phyloP scores from a whole-genome alignment of 495 filamentous ascomycete genomes.

The Aspergillus sparsus region DNA sequence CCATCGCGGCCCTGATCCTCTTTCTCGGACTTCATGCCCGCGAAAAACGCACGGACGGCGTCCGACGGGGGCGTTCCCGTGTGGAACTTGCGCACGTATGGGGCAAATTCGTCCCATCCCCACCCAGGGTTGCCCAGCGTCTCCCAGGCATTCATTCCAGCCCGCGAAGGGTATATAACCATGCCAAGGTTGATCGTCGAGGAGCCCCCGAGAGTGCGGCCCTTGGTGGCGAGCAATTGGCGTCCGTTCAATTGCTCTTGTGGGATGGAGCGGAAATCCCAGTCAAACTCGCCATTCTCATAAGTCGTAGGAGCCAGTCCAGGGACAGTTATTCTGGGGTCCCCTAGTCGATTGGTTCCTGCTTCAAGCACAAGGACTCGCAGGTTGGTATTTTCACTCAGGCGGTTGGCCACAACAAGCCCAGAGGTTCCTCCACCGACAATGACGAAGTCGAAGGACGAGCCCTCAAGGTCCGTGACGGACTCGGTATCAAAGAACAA shows the following conservation, averaged over 20 bases:
- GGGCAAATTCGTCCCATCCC: constrained; percentile 48
- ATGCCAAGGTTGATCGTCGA: constrained; percentile 51
- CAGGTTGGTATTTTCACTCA: constrained; percentile 45
- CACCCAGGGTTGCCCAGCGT: constrained; percentile 55
- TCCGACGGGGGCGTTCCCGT: constrained; percentile 19
- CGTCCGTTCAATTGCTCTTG: constrained; percentile 39
- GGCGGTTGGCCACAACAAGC: constrained; percentile 48
- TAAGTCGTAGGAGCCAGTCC: constrained; percentile 40
- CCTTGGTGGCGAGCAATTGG: constrained; percentile 33
- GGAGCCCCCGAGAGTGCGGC: constrained; percentile 58
- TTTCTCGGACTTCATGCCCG: constrained; percentile 20
- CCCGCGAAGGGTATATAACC: constrained; percentile 33
- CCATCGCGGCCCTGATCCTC: constrained; percentile 25
- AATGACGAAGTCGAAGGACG: constrained; percentile 13
- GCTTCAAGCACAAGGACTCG: constrained; percentile 56
- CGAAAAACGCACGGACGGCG: constrained; percentile 12
- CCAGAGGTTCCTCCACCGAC: constrained; percentile 50
- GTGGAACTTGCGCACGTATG: constrained; percentile 39
- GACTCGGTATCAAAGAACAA: not conserved
- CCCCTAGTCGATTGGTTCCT: constrained; percentile 44
- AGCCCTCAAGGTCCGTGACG: not conserved
- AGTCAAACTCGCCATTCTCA: constrained; percentile 49
- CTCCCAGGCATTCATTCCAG: constrained; percentile 51
- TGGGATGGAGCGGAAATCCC: constrained; percentile 52
- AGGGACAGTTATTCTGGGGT: constrained; percentile 45